These are phyloP conservation scores for Phlyctochytrium planicorne DNA, from an alignment of 192 early-diverging fungal species.

Conservation along the genomic window DNA sequence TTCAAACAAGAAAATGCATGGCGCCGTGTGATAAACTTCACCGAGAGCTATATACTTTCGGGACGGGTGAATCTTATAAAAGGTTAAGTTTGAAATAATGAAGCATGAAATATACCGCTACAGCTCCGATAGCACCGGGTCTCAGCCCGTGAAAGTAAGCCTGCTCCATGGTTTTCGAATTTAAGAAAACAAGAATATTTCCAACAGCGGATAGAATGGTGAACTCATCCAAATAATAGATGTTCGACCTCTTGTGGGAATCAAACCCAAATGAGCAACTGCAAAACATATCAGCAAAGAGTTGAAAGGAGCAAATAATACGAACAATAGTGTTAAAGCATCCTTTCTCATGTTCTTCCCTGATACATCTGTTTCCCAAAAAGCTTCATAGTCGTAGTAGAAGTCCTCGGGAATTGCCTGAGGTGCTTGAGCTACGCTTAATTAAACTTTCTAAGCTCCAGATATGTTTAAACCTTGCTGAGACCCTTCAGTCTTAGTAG, in stretches of 20 bases:
- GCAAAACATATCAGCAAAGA: too few species aligned
- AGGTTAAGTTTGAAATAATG: too few species aligned
- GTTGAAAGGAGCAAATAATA: background rate
- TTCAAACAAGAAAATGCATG: slow-evolving; percentile 58
- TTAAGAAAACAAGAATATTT: slow-evolving; percentile 56
- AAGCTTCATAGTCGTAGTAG: slow-evolving; percentile 24
- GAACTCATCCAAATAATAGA: slow-evolving; percentile 51
- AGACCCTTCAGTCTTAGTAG: too few species aligned
- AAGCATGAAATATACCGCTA: slow-evolving; percentile 46
- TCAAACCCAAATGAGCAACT: slow-evolving; percentile 58
- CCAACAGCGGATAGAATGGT: slow-evolving; percentile 51
- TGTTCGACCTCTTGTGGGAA: slow-evolving; percentile 50
- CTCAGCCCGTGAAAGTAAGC: slow-evolving; percentile 48
- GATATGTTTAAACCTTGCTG: too few species aligned
- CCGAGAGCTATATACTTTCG: slow-evolving; percentile 51
- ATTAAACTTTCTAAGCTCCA: too few species aligned
- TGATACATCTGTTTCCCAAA: slow-evolving; percentile 16
- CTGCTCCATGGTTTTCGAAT: slow-evolving; percentile 50
- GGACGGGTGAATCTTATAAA: slow-evolving; percentile 50
- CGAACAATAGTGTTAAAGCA: slow-evolving; percentile 34
- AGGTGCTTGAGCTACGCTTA: background rate
- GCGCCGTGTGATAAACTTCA: slow-evolving; percentile 40
- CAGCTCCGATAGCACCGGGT: slow-evolving; percentile 53
- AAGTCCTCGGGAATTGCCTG: slow-evolving; percentile 13
- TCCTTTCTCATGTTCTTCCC: slow-evolving; percentile 31